A percentile compares a stretch with the other conserved stretches of the same genome.
Conservation (phyloP, 768 basidiomycete species). For the Boletus reticulatus region DNA sequence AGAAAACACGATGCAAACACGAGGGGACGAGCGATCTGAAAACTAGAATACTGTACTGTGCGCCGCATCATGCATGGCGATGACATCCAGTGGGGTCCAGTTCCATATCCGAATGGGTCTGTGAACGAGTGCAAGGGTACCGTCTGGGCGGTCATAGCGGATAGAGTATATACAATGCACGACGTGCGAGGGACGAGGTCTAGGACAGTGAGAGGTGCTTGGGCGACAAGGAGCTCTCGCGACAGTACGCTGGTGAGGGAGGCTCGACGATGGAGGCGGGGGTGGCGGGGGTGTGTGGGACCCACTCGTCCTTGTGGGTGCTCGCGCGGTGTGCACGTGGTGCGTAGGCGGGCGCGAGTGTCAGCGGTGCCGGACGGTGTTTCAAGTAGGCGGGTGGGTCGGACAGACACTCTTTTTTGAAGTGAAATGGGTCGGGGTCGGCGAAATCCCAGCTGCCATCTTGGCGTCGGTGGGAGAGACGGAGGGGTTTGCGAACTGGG, state of each 20-base stretch:
- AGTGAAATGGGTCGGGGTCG: constrained; percentile 23
- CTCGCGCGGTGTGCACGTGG: constrained; percentile 16
- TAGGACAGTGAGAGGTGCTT: constrained; percentile 1
- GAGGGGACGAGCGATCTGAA: neutral
- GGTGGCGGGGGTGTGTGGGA: constrained; percentile 16
- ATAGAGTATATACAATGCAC: neutral
- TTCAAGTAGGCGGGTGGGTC: neutral
- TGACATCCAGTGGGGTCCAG: neutral
- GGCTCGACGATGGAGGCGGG: constrained; percentile 17
- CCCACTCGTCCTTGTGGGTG: constrained; percentile 20
- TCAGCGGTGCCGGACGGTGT: constrained; percentile 16
- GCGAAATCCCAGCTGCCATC: constrained; percentile 32
- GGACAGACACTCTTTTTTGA: neutral
- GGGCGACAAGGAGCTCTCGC: constrained; percentile 1
- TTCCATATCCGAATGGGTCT: constrained; percentile 1
- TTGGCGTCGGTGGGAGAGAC: constrained; percentile 15
- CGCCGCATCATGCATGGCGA: neutral
- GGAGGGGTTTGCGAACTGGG: constrained; percentile 26
- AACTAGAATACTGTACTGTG: neutral
- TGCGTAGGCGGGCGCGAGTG: neutral
- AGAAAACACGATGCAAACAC: neutral
- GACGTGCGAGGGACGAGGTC: neutral
- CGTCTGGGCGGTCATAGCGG: neutral
- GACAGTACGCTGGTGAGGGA: constrained; percentile 28
- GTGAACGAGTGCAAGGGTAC: neutral